Evolutionary conservation across 2,329 filamentous ascomycete species (phyloP), one percentile per base, ranked within the genome.

Genomic region (Didymella lethalis): DNA sequence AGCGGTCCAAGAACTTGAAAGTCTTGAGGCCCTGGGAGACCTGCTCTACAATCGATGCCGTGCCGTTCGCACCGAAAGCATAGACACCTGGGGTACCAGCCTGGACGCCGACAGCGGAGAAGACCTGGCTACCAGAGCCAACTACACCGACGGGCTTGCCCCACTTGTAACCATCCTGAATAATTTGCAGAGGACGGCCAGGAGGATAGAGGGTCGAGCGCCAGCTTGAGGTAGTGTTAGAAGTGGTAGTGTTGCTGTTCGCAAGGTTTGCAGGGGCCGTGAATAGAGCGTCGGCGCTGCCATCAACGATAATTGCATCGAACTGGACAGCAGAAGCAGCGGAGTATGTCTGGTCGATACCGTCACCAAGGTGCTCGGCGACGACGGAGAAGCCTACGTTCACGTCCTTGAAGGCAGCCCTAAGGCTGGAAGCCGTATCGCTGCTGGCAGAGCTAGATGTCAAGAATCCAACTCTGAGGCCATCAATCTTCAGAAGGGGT

Each of bases 111-210:
- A 80, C 80, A 12, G 73, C 75, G 0, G 71, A 62, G 6, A 85
- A 74, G 4, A 80, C 79, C 4, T 57, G 52, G n/a, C 64, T 76
- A 0, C 75, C 76, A 12, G 68, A 74, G 1, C 87, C 88, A 0
- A 90, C 64, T 28, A 84, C 85, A 14, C 81, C 88, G 25, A 92
- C 79, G 0, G 90, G 87, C 81, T 92, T 92, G 4, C 88, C 89
- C 80, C 87, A 92, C 25, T 85, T 79, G 77, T 86, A 92, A 0
- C 82, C 85, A 68, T 88, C 85, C 16, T 81, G 71, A 18, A 91
- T 73, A 49, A 92, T 88, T 78, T 90, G 83, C 2, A 82, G 75
- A 0, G 89, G 90, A 0, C 88, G 82, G 0, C 86, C 86, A 2
- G 83, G 79, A 0, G 89, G 89, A 74, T 84, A 92, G 7, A 91